phyloP scores from a whole-genome alignment of 176 grass and related monocot species.

The Pontederia paniculata region DNA sequence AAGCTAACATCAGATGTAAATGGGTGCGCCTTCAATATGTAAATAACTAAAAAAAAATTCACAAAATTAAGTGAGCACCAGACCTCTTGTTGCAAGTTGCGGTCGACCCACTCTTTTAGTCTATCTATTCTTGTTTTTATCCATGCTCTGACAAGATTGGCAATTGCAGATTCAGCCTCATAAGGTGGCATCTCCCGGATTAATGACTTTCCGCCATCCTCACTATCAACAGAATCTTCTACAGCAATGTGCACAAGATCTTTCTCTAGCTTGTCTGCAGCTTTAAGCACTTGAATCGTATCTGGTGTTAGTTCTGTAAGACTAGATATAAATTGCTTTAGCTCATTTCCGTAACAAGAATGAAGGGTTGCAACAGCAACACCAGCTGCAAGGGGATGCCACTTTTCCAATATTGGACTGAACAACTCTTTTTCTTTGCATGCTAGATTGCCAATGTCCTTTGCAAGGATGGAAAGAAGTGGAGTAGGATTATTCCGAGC shows the following conservation, averaged over 20 bases:
- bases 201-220: constrained; percentile 93
- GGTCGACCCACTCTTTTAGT: constrained; percentile 91
- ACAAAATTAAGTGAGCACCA: neutral
- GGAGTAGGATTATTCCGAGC: constrained; percentile 34
- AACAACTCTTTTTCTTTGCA: constrained; percentile 93
- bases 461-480: constrained; percentile 81
- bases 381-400: constrained; percentile 91
- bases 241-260: constrained; percentile 94
- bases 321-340: constrained; percentile 83
- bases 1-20: constrained; percentile 7
- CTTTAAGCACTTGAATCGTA: constrained; percentile 85
- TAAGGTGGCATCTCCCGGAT: constrained; percentile 98
- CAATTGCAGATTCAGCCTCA: constrained; percentile 92
- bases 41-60: neutral
- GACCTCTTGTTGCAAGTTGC: constrained; percentile 95
- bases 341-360: constrained; percentile 92
- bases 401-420: constrained; percentile 82
- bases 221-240: constrained; percentile 97
- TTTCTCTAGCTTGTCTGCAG: constrained; percentile 92
- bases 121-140: constrained; percentile 72
- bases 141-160: constrained; percentile 86
- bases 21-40: neutral
- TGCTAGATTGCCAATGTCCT: constrained; percentile 82
- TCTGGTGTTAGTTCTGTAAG: constrained; percentile 75
- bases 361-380: constrained; percentile 95